Conservation (phyloP, 495 filamentous ascomycete species). For the Staphylotrichum tortipilum region DNA sequence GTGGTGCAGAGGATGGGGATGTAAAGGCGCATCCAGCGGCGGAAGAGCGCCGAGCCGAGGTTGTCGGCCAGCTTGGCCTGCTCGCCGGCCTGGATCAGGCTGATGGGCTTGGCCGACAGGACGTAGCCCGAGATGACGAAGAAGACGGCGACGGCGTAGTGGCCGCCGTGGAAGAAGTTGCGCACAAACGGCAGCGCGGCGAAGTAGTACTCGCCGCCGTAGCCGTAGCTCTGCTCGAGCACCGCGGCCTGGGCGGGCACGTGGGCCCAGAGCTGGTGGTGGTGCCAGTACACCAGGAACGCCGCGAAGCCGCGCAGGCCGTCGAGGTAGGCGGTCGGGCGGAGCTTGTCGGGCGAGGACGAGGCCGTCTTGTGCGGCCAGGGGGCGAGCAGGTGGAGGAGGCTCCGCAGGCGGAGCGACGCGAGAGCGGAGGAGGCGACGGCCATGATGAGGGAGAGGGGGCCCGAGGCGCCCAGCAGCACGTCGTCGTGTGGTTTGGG, state of each 20-base stretch:
- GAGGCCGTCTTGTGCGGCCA: background rate
- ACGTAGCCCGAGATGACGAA: constrained; percentile 45
- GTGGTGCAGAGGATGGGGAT: constrained; percentile 36
- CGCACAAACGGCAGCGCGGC: constrained; percentile 31
- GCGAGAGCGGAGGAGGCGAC: background rate
- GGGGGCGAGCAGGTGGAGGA: constrained; percentile 9
- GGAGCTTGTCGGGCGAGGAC: constrained; percentile 16
- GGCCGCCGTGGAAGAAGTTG: constrained; percentile 36
- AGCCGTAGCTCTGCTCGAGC: constrained; percentile 30
- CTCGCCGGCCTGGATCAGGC: constrained; percentile 41
- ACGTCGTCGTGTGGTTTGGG: background rate
- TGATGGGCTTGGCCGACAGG: constrained; percentile 42
- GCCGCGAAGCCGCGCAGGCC: constrained; percentile 41
- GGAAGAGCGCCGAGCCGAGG: constrained; percentile 25
- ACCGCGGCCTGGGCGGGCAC: constrained; percentile 15
- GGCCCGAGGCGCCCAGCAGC: background rate
- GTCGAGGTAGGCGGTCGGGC: constrained; percentile 39
- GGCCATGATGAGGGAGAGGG: background rate
- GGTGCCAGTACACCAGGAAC: constrained; percentile 41
- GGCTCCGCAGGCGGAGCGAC: background rate
- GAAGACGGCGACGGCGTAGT: constrained; percentile 46
- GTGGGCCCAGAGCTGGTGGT: constrained; percentile 36
- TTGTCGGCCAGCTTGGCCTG: constrained; percentile 27
- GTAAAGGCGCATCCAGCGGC: constrained; percentile 29
- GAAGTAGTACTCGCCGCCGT: constrained; percentile 31